These are phyloP conservation scores for Dictyostelium brefeldianum DNA, from an alignment of 78 protist genomes.

Conservation along the genomic window DNA sequence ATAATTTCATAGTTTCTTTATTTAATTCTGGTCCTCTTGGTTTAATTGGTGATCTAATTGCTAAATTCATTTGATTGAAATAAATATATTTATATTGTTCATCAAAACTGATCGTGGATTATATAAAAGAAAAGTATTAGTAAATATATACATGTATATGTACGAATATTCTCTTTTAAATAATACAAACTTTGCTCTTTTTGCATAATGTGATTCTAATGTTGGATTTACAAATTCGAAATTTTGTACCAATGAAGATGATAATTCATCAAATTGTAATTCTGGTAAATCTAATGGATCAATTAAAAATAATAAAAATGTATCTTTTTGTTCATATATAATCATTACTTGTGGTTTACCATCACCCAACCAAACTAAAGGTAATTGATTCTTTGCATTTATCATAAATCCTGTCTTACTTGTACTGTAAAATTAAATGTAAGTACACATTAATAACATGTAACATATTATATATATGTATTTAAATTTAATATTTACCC, in stretches of 20 bases:
- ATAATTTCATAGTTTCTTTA: conserved; percentile 66
- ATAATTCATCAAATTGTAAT: conserved; percentile 29
- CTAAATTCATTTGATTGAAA: conserved; percentile 91
- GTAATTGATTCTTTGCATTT: conserved; percentile 19
- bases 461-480: neutral
- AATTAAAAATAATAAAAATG: conserved; percentile 49
- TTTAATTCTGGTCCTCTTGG: conserved; percentile 53
- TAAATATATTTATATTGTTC: conserved; percentile 85
- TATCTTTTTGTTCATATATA: conserved; percentile 78
- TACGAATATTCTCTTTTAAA: too few species aligned
- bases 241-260: conserved; percentile 5
- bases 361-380: conserved; percentile 35
- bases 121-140: too few species aligned
- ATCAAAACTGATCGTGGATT: conserved; percentile 81
- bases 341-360: conserved; percentile 29
- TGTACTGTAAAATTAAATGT: neutral
- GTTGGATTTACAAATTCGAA: conserved; percentile 54
- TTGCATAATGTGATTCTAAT: conserved; percentile 33
- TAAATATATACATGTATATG: neutral
- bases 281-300: conserved; percentile 26
- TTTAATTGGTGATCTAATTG: conserved; percentile 83
- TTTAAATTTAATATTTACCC: conserved; percentile 22
- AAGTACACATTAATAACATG: neutral
- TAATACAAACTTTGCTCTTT: conserved; percentile 49
- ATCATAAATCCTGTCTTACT: conserved; percentile 53